Percentiles rank a stretch among this genome's conserved stretches.
These are phyloP conservation scores for Mortierella sp. DNA, from an alignment of 371 early-diverging fungal genomes.

Conservation along the genomic window DNA sequence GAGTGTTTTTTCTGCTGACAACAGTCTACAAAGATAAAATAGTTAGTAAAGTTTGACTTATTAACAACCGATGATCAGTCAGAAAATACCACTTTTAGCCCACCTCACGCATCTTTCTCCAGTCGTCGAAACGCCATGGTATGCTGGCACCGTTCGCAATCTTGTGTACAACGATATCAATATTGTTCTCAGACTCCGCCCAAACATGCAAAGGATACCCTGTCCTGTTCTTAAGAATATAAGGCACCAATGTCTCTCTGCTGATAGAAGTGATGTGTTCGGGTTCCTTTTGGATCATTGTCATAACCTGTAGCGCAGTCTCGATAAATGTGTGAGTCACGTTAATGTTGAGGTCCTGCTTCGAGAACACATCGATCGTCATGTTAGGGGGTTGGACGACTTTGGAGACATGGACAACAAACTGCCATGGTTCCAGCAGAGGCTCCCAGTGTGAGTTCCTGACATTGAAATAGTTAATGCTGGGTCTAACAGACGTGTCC, in stretches of 20 bases:
- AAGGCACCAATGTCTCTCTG: slow-evolving; percentile 75
- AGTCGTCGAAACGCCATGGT: slow-evolving; percentile 97
- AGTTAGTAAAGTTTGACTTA: not conserved
- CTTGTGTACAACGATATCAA: slow-evolving; percentile 75
- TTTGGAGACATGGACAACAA: slow-evolving; percentile 65
- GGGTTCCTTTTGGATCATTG: slow-evolving; percentile 68
- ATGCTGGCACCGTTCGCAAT: slow-evolving; percentile 80
- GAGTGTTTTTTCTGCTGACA: slow-evolving; percentile 69
- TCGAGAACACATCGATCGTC: slow-evolving; percentile 77
- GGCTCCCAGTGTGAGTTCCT: slow-evolving; percentile 99
- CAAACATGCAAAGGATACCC: slow-evolving; percentile 92
- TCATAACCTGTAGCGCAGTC: slow-evolving; percentile 76
- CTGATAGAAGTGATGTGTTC: slow-evolving; percentile 50
- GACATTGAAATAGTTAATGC: slow-evolving; percentile 93
- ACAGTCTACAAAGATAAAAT: slow-evolving; percentile 27
- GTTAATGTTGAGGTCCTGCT: slow-evolving; percentile 89
- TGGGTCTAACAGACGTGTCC: slow-evolving; percentile 76
- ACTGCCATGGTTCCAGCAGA: slow-evolving; percentile 92
- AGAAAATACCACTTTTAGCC: slow-evolving; percentile 55
- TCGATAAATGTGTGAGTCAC: slow-evolving; percentile 90
- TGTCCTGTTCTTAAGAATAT: slow-evolving; percentile 88
- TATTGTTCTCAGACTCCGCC: slow-evolving; percentile 73
- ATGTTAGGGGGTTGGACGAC: slow-evolving; percentile 55
- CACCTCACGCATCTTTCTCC: slow-evolving; percentile 88
- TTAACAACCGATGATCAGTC: too few relatives aligned